Conservation (phyloP, 1,139 yeast genomes). For the Candida sanyaensis region DNA sequence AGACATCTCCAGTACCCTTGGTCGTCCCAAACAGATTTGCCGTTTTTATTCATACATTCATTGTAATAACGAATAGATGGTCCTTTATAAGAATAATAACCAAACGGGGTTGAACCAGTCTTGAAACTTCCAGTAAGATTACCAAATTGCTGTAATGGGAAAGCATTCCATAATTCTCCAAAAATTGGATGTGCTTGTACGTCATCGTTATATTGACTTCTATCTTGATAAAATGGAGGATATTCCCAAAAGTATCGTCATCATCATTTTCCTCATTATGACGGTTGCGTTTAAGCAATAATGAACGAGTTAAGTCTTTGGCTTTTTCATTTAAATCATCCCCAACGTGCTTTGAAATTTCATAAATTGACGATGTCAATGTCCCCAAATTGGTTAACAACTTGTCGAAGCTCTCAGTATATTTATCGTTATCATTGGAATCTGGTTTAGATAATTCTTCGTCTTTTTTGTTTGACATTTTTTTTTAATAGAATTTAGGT, state of each 20-base stretch:
- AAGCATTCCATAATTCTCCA: conserved; percentile 11
- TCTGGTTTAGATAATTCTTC: not conserved
- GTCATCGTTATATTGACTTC: not conserved
- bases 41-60: conserved; percentile 62
- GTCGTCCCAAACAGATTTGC: conserved; percentile 76
- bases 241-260: not conserved
- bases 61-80: conserved; percentile 65
- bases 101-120: conserved; percentile 38
- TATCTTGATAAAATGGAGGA: conserved; percentile 11
- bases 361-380: conserved; percentile 16
- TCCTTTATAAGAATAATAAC: conserved; percentile 56
- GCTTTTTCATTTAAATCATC: conserved; percentile 25
- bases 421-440: conserved; percentile 16
- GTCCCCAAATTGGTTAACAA: conserved; percentile 17
- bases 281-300: conserved; percentile 13
- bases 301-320: conserved; percentile 20
- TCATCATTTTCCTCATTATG: conserved; percentile 8
- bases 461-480: conserved; percentile 4
- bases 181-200: conserved; percentile 13
- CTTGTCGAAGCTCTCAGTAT: conserved; percentile 20
- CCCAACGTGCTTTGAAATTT: conserved; percentile 26
- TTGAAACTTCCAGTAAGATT: conserved; percentile 9
- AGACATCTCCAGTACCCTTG: conserved; percentile 87
- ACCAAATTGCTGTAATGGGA: conserved; percentile 14
- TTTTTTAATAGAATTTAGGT: not conserved